Base-by-base conservation (phyloP, 2,329 filamentous ascomycete species). In the Cladosporium velox region DNA sequence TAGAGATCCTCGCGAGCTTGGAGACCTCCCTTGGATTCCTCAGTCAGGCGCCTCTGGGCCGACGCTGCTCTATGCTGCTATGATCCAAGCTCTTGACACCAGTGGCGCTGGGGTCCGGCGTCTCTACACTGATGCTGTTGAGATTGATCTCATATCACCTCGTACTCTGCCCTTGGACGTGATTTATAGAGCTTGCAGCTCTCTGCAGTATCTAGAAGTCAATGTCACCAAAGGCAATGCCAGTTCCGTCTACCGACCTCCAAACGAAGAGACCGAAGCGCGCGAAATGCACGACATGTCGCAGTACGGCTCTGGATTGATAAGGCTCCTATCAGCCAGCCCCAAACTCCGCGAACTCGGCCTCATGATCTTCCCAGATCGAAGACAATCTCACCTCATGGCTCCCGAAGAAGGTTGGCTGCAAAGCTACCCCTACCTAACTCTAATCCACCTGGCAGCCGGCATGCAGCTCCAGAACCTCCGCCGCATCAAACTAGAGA, bases 61-160 rank as follows among this genome's bases (percentile, higher is more conserved):
- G 2, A 73, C 74, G 11, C 49, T 67, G 15, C 68, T 76, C 0
- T 75, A 75, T 66, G 59, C 70, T 21, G 72, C 71, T 15, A 68
- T 75, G 28, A 65, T 74, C 1, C 59, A 67, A 15, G 70, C 72
- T 18, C 51, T 71, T 7, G 69, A 72, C 1, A 59, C 61, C 1
- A 63, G 68, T 2, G 57, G 64, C 11, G 51, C 67, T 6, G 35
- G 44, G 30, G 57, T 76, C 12, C 57, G 71, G n/a, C 67, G 74
- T n/a, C 67, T 76, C 5, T 76, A 76, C 58, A 76, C 74, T 11
- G 74, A 76, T 61, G 74, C 71, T 1, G 70, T 76, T 26, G 72
- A 76, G 58, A 66, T 76, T 8, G 74, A 76, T 64, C 70, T 73
- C 35, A 70, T 76, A 21, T 47, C 49, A 18, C 34, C 67, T 1